phyloP scores from a whole-genome alignment of 441 rosid genomes.

The Populus hybrid region DNA sequence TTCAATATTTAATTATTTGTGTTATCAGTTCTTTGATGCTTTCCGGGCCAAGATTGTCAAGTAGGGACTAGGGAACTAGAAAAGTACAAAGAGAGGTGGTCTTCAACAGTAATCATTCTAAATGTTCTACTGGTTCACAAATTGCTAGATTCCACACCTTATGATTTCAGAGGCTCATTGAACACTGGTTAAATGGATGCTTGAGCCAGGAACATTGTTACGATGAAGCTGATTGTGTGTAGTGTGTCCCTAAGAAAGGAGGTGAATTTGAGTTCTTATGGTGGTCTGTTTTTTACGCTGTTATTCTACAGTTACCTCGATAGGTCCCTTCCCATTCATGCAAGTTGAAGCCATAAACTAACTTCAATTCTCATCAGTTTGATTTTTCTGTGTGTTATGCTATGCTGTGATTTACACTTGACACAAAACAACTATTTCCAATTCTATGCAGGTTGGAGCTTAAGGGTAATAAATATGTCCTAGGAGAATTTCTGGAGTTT shows the following conservation, averaged over 20 bases:
- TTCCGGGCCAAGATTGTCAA: background rate
- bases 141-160: background rate
- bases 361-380: constrained; percentile 1
- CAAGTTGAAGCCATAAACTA: background rate
- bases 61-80: background rate
- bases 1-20: background rate
- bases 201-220: background rate
- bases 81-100: background rate
- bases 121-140: background rate
- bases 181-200: background rate
- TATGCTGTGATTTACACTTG: background rate
- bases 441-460: constrained; percentile 68
- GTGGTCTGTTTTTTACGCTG: too few relatives aligned
- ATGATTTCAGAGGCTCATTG: background rate
- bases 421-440: background rate
- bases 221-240: background rate
- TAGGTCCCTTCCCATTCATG: background rate
- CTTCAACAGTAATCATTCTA: background rate
- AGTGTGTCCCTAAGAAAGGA: background rate
- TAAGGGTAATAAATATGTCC: constrained; percentile 53
- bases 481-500: constrained; percentile 77
- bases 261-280: background rate
- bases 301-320: background rate
- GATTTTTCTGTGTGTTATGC: background rate
- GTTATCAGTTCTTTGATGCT: background rate